These are phyloP conservation scores for Albugo candida DNA, from an alignment of 352 stramenopile species.

Conservation along the genomic window DNA sequence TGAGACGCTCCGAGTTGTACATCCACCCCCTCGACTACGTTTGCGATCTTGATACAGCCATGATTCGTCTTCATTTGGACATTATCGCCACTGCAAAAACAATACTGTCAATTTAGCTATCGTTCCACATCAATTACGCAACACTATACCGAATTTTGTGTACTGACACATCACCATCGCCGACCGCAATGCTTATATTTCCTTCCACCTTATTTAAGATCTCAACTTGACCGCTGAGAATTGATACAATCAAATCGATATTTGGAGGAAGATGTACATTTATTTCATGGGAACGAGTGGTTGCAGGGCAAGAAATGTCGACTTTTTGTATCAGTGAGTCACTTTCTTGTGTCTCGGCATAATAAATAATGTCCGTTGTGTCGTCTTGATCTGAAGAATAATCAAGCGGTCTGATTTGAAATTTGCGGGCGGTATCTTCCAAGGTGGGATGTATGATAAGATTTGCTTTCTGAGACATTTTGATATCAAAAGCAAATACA, in stretches of 20 bases:
- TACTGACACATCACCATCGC: constrained; percentile 28
- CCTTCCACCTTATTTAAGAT: constrained; percentile 52
- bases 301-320: background rate
- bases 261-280: constrained; percentile 14
- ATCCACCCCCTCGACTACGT: constrained; percentile 35
- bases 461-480: too few species aligned
- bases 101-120: background rate
- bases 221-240: constrained; percentile 22
- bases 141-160: constrained; percentile 27
- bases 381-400: too few species aligned
- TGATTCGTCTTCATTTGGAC: constrained; percentile 47
- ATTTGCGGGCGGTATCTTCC: too few species aligned
- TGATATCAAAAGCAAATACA: too few species aligned
- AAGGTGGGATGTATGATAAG: too few species aligned
- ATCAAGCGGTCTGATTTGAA: too few species aligned
- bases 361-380: too few species aligned
- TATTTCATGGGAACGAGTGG: background rate
- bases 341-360: too few species aligned
- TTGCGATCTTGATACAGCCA: constrained; percentile 19
- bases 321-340: too few species aligned
- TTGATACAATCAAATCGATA: constrained; percentile 22
- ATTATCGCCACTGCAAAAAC: constrained; percentile 9
- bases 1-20: constrained; percentile 22
- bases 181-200: constrained; percentile 37
- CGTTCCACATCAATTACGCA: too few species aligned